Conservation (phyloP, 139 green algal genomes). For the Micractinium sp. region DNA sequence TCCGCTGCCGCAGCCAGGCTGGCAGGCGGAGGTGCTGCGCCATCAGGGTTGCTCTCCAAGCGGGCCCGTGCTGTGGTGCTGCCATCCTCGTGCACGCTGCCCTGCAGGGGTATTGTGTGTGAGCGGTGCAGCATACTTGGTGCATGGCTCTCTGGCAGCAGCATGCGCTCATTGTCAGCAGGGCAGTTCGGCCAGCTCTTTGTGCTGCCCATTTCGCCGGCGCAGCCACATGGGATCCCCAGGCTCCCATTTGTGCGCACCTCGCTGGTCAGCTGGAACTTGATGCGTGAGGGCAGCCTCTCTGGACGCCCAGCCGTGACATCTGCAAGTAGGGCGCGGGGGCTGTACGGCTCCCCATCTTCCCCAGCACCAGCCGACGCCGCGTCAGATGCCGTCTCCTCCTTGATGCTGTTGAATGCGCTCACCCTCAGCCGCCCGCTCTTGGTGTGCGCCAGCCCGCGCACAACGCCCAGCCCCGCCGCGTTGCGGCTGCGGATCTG, state of each 20-base stretch:
- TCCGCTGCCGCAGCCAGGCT: background rate
- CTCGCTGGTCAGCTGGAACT: background rate
- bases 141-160: too few species aligned
- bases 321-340: background rate
- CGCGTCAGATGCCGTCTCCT: background rate
- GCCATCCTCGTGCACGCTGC: background rate
- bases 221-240: background rate
- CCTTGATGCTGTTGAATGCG: background rate
- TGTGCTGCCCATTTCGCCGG: background rate
- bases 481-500: constrained; percentile 1
- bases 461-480: background rate
- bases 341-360: background rate
- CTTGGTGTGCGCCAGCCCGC: background rate
- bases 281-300: background rate
- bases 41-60: background rate
- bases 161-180: too few species aligned
- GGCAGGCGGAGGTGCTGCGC: background rate
- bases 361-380: background rate
- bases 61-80: background rate
- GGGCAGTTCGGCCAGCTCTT: background rate
- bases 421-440: background rate
- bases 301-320: background rate
- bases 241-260: background rate
- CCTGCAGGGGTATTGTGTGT: background rate
- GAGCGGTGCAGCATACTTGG: background rate